Evolutionary conservation across 2,329 filamentous ascomycete species (phyloP).

Genomic region (Talaromyces marneffei): DNA sequence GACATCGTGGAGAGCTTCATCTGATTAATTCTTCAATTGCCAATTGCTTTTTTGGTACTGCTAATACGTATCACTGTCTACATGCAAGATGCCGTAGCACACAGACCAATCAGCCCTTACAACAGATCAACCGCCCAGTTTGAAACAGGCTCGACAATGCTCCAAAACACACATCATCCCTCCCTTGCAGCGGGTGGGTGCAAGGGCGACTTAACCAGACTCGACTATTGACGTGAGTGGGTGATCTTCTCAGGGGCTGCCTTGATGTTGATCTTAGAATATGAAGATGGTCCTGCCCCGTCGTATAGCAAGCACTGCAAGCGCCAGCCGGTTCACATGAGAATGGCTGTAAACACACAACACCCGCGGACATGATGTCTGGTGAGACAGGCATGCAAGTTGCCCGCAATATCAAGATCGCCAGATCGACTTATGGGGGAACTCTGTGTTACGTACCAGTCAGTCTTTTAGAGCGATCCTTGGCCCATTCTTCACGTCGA

Average conservation of each 20-base stretch:
- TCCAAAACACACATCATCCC: neutral
- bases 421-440: neutral
- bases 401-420: neutral
- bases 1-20: neutral
- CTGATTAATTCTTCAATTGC: neutral
- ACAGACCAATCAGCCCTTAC: neutral
- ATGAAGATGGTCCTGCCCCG: no score
- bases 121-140: neutral
- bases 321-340: no score
- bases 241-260: neutral
- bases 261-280: neutral
- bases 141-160: neutral
- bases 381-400: neutral
- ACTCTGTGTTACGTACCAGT: neutral
- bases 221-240: neutral
- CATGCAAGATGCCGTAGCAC: no score
- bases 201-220: slow-evolving; percentile 6
- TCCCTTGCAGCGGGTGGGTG: slow-evolving; percentile 8
- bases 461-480: neutral
- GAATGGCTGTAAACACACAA: neutral
- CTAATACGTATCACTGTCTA: no score
- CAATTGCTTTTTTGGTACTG: no score
- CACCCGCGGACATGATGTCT: neutral
- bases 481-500: slow-evolving; percentile 2
- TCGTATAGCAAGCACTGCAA: no score